A percentile compares a stretch with the other conserved stretches of the same genome.
Conservation (phyloP, 768 basidiomycete species). For the Dacryopinax spathularia region DNA sequence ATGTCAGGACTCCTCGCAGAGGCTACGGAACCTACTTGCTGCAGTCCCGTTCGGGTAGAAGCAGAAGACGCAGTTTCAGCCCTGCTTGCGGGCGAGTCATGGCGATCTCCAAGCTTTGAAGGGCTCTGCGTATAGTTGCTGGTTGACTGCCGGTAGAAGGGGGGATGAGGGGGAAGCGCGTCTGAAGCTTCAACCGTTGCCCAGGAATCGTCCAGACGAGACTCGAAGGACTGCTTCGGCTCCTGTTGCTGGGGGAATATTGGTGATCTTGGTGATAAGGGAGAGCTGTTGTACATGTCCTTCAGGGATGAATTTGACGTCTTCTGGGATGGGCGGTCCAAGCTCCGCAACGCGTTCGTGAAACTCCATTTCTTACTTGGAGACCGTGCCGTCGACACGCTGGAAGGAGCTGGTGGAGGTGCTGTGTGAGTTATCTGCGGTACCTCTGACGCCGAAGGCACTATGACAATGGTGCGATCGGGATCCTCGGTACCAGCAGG, state of each 20-base stretch:
- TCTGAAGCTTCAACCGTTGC: not conserved
- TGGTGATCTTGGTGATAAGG: not conserved
- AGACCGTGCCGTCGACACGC: constrained; percentile 16
- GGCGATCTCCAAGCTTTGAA: not conserved
- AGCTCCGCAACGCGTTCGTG: constrained; percentile 46
- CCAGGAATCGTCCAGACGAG: constrained; percentile 6
- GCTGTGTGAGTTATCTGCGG: not conserved
- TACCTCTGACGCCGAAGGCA: not conserved
- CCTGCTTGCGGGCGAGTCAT: not conserved
- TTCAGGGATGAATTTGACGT: not conserved
- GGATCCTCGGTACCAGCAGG: constrained; percentile 29
- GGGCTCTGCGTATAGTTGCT: not conserved
- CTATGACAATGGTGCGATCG: constrained; percentile 28
- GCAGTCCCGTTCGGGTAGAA: constrained; percentile 30
- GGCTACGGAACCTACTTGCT: constrained; percentile 1
- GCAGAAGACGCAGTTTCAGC: constrained; percentile 8
- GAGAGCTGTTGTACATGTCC: not conserved
- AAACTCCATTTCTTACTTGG: constrained; percentile 97
- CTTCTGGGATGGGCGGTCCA: constrained; percentile 3
- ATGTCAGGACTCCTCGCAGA: constrained; percentile 9
- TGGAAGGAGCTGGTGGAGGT: not conserved
- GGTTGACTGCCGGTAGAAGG: not conserved
- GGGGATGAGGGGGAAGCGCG: not conserved
- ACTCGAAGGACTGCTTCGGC: not conserved
- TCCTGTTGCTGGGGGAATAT: not conserved